These are phyloP conservation scores for Taphrina communis DNA, from an alignment of 1,139 yeast species.

Conservation along the genomic window DNA sequence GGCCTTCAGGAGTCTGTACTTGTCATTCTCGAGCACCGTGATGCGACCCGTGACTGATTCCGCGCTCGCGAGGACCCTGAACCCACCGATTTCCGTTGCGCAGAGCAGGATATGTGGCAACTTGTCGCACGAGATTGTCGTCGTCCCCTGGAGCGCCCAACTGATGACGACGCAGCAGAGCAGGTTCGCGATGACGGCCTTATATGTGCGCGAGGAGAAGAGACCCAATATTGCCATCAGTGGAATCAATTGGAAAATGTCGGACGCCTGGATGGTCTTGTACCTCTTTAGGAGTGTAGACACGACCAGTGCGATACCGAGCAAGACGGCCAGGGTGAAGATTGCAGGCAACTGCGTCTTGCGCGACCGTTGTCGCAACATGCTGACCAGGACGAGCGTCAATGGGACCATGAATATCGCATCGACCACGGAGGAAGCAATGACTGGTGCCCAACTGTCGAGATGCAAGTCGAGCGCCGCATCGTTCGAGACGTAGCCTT, in stretches of 20 bases:
- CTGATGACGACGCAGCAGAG: slow-evolving; percentile 1
- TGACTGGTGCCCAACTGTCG: slow-evolving; percentile 1
- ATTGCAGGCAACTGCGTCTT: slow-evolving; percentile 16
- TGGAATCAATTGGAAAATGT: slow-evolving; percentile 10
- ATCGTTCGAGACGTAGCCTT: not conserved
- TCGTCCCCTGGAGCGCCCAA: slow-evolving; percentile 6
- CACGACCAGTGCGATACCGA: not conserved
- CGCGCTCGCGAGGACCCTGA: slow-evolving; percentile 10
- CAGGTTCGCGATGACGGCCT: not conserved
- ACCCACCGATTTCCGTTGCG: slow-evolving; percentile 10
- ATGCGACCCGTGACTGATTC: slow-evolving; percentile 32
- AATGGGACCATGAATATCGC: slow-evolving; percentile 3
- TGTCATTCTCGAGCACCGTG: slow-evolving; percentile 22
- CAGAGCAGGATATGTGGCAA: slow-evolving; percentile 18
- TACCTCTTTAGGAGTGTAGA: not conserved
- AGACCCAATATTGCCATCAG: not conserved
- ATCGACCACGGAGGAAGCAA: slow-evolving; percentile 10
- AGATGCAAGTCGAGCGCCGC: not conserved
- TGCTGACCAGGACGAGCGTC: slow-evolving; percentile 11
- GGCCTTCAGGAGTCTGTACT: slow-evolving; percentile 31
- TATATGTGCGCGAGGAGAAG: slow-evolving; percentile 8
- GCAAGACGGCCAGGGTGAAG: not conserved
- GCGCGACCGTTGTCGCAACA: slow-evolving; percentile 15
- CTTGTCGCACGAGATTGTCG: slow-evolving; percentile 1
- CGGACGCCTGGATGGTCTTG: not conserved